phyloP scores from a whole-genome alignment of 352 stramenopile species.

The Globisporangium solare region DNA sequence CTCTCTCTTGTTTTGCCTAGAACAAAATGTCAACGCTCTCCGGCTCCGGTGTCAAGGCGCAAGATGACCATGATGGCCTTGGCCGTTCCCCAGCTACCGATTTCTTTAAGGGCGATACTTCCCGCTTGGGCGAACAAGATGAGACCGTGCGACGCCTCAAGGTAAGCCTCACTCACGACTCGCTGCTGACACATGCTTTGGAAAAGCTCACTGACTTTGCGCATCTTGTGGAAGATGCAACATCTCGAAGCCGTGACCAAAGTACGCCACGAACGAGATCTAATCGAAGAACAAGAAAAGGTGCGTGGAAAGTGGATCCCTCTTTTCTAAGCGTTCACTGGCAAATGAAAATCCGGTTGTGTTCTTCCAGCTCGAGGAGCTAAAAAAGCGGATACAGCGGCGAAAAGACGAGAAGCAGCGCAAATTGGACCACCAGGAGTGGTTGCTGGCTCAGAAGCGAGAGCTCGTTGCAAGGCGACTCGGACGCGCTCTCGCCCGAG shows the following conservation, averaged over 20 bases:
- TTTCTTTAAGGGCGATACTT: too few species aligned
- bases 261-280: constrained; percentile 45
- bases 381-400: constrained; percentile 38
- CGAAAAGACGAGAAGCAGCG: constrained; percentile 42
- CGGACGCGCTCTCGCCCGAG: constrained; percentile 29
- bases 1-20: constrained; percentile 2
- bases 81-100: too few species aligned
- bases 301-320: constrained; percentile 8
- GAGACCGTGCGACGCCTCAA: too few species aligned
- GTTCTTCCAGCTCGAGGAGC: constrained; percentile 32
- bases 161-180: too few species aligned
- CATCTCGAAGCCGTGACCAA: constrained; percentile 41
- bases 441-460: constrained; percentile 48
- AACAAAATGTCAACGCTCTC: too few species aligned
- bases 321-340: too few species aligned
- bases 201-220: too few species aligned
- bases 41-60: too few species aligned
- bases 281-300: constrained; percentile 62
- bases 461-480: constrained; percentile 36
- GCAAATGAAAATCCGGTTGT: neutral
- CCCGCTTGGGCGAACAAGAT: too few species aligned
- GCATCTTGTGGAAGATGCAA: constrained; percentile 14
- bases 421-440: constrained; percentile 39
- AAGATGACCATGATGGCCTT: too few species aligned
- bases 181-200: too few species aligned